Evolutionary conservation across 1,284 basidiomycete genomes (phyloP).

Genomic region (Moesziomyces sp.): DNA sequence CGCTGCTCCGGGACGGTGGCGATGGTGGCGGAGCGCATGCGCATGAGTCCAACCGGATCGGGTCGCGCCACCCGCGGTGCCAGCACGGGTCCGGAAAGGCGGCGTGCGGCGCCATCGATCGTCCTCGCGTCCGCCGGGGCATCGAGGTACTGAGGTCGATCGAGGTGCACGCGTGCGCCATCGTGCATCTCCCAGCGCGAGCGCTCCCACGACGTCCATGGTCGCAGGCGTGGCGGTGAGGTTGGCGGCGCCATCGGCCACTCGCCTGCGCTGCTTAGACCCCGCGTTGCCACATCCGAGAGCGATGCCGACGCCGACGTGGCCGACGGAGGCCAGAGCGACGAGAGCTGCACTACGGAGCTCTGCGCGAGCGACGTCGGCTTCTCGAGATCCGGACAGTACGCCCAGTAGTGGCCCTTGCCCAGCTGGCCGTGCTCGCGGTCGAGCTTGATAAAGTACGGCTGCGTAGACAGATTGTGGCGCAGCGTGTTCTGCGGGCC

Average conservation of each 20-base stretch:
- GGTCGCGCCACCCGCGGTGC: too few relatives aligned
- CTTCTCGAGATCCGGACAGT: constrained; percentile 35
- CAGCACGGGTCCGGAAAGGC: too few relatives aligned
- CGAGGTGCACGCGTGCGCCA: too few relatives aligned
- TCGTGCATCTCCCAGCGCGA: too few relatives aligned
- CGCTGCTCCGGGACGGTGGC: constrained; percentile 7
- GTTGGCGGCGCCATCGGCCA: background rate
- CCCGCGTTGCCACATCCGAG: constrained; percentile 3
- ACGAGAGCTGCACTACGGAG: constrained; percentile 25
- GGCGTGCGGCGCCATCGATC: too few relatives aligned
- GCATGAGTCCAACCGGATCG: background rate
- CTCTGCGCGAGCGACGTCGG: constrained; percentile 41
- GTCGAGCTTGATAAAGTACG: constrained; percentile 47
- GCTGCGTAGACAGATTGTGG: constrained; percentile 48
- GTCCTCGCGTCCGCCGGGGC: too few relatives aligned
- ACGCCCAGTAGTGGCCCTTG: constrained; percentile 50
- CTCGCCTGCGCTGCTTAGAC: constrained; percentile 1
- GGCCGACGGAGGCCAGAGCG: constrained; percentile 25
- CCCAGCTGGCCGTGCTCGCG: constrained; percentile 32
- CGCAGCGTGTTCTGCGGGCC: constrained; percentile 38
- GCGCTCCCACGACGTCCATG: too few relatives aligned
- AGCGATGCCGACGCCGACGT: constrained; percentile 11
- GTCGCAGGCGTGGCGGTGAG: too few relatives aligned
- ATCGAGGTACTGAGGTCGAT: too few relatives aligned
- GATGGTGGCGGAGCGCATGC: constrained; percentile 29